phyloP scores from a whole-genome alignment of 2,329 filamentous ascomycete species.

The Trichoderma sp. region DNA sequence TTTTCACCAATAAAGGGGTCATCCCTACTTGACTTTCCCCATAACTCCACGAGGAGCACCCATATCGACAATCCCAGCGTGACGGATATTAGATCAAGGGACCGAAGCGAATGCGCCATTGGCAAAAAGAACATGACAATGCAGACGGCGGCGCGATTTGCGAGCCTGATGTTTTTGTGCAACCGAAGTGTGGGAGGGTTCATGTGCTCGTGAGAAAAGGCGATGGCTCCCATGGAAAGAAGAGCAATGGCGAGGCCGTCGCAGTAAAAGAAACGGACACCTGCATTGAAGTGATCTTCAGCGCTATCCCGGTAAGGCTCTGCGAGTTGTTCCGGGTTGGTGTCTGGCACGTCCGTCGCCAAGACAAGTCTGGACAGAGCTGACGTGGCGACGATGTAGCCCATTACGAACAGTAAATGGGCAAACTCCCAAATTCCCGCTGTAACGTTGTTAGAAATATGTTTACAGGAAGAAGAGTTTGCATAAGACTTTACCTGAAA shows the following conservation, averaged over 20 bases:
- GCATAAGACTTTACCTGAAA: conserved; percentile 35
- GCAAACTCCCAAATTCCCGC: conserved; percentile 53
- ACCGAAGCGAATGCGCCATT: conserved; percentile 44
- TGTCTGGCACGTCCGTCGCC: conserved; percentile 50
- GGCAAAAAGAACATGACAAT: conserved; percentile 55
- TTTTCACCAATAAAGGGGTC: conserved; percentile 44
- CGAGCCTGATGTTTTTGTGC: conserved; percentile 49
- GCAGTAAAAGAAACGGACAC: conserved; percentile 63
- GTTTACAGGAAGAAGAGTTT: background rate
- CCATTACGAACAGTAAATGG: conserved; percentile 62
- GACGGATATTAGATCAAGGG: conserved; percentile 44
- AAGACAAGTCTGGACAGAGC: conserved; percentile 58
- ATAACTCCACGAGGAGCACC: conserved; percentile 49
- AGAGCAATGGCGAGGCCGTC: conserved; percentile 57
- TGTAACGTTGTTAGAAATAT: conserved; percentile 21
- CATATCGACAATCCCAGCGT: conserved; percentile 45
- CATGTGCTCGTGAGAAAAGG: conserved; percentile 55
- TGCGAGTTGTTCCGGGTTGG: conserved; percentile 48
- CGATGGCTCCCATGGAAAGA: conserved; percentile 53
- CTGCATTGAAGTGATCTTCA: conserved; percentile 47
- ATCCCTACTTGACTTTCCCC: conserved; percentile 45
- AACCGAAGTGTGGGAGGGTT: conserved; percentile 47
- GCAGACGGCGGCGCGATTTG: conserved; percentile 48
- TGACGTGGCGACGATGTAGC: conserved; percentile 57
- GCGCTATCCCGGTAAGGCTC: conserved; percentile 49